Evolutionary conservation across 176 grass and related monocot species (phyloP).

Genomic region (Avena eriantha): DNA sequence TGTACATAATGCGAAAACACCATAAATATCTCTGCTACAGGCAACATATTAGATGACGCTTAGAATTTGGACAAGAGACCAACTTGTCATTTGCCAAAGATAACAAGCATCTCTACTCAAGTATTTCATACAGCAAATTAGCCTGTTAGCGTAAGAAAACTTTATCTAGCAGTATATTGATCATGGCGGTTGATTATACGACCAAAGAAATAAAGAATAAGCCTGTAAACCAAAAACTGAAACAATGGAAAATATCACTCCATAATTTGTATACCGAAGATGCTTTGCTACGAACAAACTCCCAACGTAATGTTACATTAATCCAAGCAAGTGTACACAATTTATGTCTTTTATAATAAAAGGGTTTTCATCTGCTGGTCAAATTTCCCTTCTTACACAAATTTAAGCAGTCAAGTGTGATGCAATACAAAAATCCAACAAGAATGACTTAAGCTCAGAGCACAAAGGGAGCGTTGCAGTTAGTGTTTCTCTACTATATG

Average conservation of each 20-base stretch:
- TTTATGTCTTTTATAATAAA: background rate
- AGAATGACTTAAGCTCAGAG: background rate
- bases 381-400: background rate
- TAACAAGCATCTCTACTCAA: slow-evolving; percentile 8
- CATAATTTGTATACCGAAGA: background rate
- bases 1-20: slow-evolving; percentile 74
- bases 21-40: slow-evolving; percentile 66
- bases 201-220: background rate
- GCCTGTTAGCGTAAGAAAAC: background rate
- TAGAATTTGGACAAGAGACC: slow-evolving; percentile 23
- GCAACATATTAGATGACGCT: slow-evolving; percentile 11
- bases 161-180: background rate
- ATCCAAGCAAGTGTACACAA: background rate
- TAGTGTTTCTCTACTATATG: background rate
- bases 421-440: background rate
- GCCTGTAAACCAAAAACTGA: background rate
- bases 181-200: background rate
- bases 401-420: background rate
- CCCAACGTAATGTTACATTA: background rate
- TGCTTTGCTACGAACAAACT: background rate
- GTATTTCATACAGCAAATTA: background rate
- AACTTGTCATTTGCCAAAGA: background rate
- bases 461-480: too few relatives aligned
- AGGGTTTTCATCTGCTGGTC: background rate
- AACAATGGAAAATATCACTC: background rate